These are phyloP conservation scores for Acanthamoeba triangularis DNA, from an alignment of 208 protist species.

Conservation along the genomic window DNA sequence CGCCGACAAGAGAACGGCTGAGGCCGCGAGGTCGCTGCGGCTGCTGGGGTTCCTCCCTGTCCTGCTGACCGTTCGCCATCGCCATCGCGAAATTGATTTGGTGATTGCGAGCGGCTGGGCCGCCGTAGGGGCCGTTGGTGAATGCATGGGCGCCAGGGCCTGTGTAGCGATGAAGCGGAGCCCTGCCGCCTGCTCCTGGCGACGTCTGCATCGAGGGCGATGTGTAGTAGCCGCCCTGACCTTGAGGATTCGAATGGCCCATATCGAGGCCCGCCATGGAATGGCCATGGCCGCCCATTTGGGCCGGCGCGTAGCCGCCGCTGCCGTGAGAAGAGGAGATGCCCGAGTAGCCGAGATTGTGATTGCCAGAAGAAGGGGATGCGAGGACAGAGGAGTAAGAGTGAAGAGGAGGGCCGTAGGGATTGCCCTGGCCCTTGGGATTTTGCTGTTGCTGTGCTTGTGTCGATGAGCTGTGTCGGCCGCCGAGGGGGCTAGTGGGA, in stretches of 20 bases:
- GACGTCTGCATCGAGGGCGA: conserved; percentile 24
- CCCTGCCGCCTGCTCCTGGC: conserved; percentile 20
- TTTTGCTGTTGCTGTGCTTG: background rate
- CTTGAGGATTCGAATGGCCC: background rate
- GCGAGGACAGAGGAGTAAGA: conserved; percentile 38
- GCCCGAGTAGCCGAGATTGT: background rate
- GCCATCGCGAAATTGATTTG: conserved; percentile 27
- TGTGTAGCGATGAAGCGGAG: conserved; percentile 37
- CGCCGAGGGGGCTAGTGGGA: conserved; percentile 2
- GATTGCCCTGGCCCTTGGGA: background rate
- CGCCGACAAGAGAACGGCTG: background rate
- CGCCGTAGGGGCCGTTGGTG: background rate
- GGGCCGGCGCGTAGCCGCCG: background rate
- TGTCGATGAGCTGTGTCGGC: conserved; percentile 6
- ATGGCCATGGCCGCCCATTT: conserved; percentile 6
- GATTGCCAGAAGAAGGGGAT: background rate
- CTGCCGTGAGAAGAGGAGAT: background rate
- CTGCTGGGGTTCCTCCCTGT: background rate
- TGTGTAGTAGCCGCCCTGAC: conserved; percentile 26
- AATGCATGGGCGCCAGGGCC: background rate
- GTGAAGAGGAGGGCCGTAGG: conserved; percentile 20
- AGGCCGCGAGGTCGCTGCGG: background rate
- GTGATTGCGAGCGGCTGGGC: background rate
- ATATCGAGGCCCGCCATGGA: background rate
- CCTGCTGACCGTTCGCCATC: background rate